phyloP scores from a whole-genome alignment of 768 basidiomycete genomes.

The Suillus clintonianus region DNA sequence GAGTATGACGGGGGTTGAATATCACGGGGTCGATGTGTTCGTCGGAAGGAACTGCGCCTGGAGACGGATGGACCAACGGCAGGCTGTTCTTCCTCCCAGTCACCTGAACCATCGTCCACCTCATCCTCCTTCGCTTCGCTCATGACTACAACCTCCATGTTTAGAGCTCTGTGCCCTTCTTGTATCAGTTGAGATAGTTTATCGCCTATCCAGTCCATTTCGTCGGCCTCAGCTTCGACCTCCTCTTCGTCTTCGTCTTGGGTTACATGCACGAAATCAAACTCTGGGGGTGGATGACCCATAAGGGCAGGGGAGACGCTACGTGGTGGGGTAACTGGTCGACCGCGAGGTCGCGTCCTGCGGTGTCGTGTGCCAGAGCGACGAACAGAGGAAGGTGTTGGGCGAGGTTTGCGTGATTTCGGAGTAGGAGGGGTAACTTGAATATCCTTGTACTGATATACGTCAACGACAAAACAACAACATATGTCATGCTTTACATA shows the following conservation, averaged over 20 bases:
- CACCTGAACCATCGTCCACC: conserved; percentile 72
- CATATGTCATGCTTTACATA: conserved; percentile 8
- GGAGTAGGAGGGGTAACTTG: conserved; percentile 41
- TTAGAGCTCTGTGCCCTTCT: conserved; percentile 77
- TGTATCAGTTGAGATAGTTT: conserved; percentile 70
- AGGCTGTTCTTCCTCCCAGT: conserved; percentile 70
- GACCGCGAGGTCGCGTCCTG: conserved; percentile 29
- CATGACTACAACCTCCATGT: conserved; percentile 77
- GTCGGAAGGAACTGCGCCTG: conserved; percentile 27
- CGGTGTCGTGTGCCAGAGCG: conserved; percentile 41
- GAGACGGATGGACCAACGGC: conserved; percentile 21
- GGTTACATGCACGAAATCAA: conserved; percentile 37
- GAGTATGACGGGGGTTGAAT: conserved; percentile 30
- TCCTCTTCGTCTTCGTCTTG: conserved; percentile 39
- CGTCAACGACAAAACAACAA: background rate
- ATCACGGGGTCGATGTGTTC: conserved; percentile 20
- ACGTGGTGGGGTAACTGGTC: conserved; percentile 27
- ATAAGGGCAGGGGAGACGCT: conserved; percentile 27
- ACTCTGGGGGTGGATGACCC: conserved; percentile 41
- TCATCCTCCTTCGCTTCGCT: conserved; percentile 74
- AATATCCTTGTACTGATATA: conserved; percentile 27
- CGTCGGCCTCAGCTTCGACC: conserved; percentile 37
- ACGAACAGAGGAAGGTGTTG: conserved; percentile 28
- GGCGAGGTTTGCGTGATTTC: conserved; percentile 40
- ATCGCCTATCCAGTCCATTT: conserved; percentile 87